phyloP scores from a whole-genome alignment of 495 filamentous ascomycete genomes.

The Xylaria venustula region DNA sequence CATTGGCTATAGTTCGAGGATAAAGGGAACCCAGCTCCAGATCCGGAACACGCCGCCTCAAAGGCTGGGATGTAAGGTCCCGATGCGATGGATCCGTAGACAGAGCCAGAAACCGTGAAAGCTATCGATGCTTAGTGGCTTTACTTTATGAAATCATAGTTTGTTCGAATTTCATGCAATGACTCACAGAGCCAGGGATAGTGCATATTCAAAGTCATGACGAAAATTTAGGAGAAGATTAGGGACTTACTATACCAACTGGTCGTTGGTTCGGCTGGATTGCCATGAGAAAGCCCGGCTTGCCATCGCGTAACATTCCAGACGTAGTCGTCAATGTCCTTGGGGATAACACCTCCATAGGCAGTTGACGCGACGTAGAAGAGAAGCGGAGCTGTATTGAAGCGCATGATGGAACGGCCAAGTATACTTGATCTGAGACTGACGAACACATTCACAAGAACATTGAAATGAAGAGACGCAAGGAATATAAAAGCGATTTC shows the following conservation, averaged over 20 bases:
- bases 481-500: neutral
- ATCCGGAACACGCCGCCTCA: slow-evolving; percentile 1
- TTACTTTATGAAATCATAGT: neutral
- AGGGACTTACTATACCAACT: slow-evolving; percentile 10
- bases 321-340: neutral
- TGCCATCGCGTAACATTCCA: slow-evolving; percentile 13
- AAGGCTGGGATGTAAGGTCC: slow-evolving; percentile 10
- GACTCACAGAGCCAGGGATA: neutral
- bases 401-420: neutral
- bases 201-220: neutral
- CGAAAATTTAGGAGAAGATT: neutral
- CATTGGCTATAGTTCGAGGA: slow-evolving; percentile 10
- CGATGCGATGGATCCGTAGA: neutral
- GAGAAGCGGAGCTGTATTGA: neutral
- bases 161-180: neutral
- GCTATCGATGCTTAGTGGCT: neutral
- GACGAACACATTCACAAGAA: too few species aligned
- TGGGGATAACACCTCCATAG: neutral
- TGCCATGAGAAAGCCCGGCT: slow-evolving; percentile 17
- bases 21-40: slow-evolving; percentile 4
- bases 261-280: slow-evolving; percentile 1
- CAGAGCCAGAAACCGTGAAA: slow-evolving; percentile 2
- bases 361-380: neutral
- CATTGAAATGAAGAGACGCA: too few species aligned
- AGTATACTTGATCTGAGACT: neutral